phyloP scores from a whole-genome alignment of 805 yeast genomes.

The Candida incommunis region DNA sequence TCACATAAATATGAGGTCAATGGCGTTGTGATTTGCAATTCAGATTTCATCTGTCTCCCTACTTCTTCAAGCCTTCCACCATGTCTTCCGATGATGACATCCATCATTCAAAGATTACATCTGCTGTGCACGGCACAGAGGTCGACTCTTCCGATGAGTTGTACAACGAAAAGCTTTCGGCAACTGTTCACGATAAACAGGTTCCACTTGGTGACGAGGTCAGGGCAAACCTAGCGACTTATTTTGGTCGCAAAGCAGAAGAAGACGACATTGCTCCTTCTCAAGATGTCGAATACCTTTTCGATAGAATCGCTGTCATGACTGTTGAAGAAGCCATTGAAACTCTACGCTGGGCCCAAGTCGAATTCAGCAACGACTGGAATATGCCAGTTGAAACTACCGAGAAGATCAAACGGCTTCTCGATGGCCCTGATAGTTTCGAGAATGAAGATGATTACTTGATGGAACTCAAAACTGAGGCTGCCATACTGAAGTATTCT shows the following conservation, averaged over 20 bases:
- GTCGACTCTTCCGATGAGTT: no score
- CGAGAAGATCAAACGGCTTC: conserved; percentile 18
- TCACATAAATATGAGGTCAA: neutral
- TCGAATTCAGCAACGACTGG: conserved; percentile 29
- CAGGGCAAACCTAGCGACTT: neutral
- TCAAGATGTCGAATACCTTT: conserved; percentile 22
- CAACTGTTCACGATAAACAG: neutral
- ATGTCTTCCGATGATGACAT: neutral
- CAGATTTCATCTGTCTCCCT: neutral
- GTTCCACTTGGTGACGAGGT: neutral
- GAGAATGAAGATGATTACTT: neutral
- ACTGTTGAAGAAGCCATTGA: conserved; percentile 23
- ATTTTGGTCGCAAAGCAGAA: neutral
- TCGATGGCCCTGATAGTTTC: conserved; percentile 12
- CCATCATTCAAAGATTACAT: no score
- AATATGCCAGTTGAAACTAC: conserved; percentile 28
- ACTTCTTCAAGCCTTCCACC: neutral
- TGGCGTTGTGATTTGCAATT: neutral
- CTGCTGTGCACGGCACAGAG: no score
- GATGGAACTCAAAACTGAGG: conserved; percentile 23
- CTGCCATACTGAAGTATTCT: conserved; percentile 29
- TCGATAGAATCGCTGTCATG: conserved; percentile 26
- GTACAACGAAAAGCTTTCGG: neutral
- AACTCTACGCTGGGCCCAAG: conserved; percentile 24
- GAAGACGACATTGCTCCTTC: neutral